A percentile compares a stretch with the other conserved stretches of the same genome.
phyloP scores from a whole-genome alignment of 768 basidiomycete genomes.

The Termitomyces sp. region DNA sequence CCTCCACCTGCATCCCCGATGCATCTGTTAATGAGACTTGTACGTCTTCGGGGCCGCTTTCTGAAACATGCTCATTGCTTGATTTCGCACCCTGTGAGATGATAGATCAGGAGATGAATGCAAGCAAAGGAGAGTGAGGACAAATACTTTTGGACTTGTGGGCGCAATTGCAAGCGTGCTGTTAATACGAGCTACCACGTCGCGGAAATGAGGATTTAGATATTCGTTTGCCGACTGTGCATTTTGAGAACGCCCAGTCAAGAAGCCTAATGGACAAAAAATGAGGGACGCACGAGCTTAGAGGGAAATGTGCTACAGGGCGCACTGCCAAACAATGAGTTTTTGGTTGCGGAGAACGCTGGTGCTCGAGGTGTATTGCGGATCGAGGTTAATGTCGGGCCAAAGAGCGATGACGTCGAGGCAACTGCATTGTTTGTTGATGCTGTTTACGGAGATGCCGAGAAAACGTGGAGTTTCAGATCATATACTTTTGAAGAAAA shows the following conservation, averaged over 20 bases:
- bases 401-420: slow-evolving; percentile 28
- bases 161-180: slow-evolving; percentile 60
- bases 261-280: not conserved
- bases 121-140: not conserved
- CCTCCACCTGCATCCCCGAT: slow-evolving; percentile 55
- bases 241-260: not conserved
- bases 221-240: slow-evolving; percentile 5
- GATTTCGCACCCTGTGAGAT: not conserved
- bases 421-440: slow-evolving; percentile 3
- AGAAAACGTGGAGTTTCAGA: slow-evolving; percentile 7
- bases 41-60: slow-evolving; percentile 7
- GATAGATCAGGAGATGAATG: not conserved
- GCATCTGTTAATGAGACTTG: slow-evolving; percentile 20
- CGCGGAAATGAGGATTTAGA: slow-evolving; percentile 36
- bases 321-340: slow-evolving; percentile 44
- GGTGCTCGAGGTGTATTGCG: slow-evolving; percentile 8
- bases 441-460: not conserved
- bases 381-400: slow-evolving; percentile 15
- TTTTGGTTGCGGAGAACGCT: slow-evolving; percentile 30
- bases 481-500: not conserved
- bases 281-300: slow-evolving; percentile 5
- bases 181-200: slow-evolving; percentile 65
- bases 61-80: slow-evolving; percentile 6
- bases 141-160: slow-evolving; percentile 38
- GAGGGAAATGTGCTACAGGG: slow-evolving; percentile 11